Evolutionary conservation across 257 asterid genomes (phyloP).

Genomic region (Petunia secreta): DNA sequence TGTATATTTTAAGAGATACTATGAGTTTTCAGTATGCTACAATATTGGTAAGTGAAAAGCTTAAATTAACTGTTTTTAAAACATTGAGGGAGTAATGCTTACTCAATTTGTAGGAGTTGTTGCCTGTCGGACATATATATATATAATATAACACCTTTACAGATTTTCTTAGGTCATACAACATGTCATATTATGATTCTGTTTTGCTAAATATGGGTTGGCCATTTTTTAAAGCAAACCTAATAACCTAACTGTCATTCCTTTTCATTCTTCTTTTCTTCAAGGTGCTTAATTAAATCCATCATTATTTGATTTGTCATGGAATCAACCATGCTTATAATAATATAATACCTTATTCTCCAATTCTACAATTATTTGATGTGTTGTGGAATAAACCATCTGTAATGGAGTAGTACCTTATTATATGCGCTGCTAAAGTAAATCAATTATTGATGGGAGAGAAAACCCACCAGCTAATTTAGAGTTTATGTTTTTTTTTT

Average conservation of each 20-base stretch:
- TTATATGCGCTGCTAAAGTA: too few relatives aligned
- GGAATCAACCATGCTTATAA: too few relatives aligned
- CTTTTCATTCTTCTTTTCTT: not conserved
- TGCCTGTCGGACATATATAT: not conserved
- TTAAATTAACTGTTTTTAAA: too few relatives aligned
- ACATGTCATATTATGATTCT: not conserved
- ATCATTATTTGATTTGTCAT: not conserved
- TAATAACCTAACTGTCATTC: not conserved
- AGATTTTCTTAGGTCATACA: not conserved
- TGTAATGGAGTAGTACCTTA: not conserved
- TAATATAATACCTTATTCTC: too few relatives aligned
- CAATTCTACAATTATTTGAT: too few relatives aligned
- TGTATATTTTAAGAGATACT: too few relatives aligned
- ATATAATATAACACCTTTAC: not conserved
- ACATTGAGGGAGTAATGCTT: too few relatives aligned
- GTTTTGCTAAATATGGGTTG: not conserved
- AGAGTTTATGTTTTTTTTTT: not conserved
- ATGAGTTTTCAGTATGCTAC: too few relatives aligned
- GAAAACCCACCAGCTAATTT: not conserved
- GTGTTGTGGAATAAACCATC: not conserved
- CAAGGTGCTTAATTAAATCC: not conserved
- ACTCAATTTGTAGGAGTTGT: not conserved
- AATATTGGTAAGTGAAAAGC: too few relatives aligned
- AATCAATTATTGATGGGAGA: not conserved
- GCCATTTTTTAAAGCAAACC: not conserved